Evolutionary conservation across 306 rosid species (phyloP).

Genomic region (Lathyrus aphaca): DNA sequence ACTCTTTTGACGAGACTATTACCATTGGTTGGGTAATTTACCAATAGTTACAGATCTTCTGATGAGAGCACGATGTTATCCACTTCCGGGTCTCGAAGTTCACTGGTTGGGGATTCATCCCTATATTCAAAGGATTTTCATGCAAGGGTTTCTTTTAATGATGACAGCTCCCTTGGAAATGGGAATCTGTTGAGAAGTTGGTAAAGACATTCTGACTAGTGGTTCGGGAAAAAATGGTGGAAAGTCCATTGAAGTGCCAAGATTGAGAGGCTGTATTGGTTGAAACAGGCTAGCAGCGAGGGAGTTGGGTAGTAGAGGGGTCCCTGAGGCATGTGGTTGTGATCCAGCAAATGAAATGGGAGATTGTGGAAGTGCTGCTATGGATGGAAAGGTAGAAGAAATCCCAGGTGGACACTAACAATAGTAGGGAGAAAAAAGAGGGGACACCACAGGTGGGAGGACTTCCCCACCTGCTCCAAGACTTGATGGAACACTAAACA

Average conservation of each 20-base stretch:
- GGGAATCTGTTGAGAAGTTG: constrained; percentile 80
- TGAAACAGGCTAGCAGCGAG: constrained; percentile 62
- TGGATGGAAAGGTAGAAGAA: constrained; percentile 51
- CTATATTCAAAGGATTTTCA: no score
- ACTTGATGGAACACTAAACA: constrained; percentile 51
- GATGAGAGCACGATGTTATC: no score
- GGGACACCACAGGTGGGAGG: constrained; percentile 53
- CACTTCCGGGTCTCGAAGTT: no score
- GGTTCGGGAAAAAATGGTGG: constrained; percentile 85
- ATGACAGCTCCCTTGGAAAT: no score
- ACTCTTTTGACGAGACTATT: no score
- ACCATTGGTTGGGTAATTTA: no score
- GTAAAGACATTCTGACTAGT: constrained; percentile 62
- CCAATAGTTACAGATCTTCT: no score
- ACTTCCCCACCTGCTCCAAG: constrained; percentile 50
- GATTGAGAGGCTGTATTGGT: constrained; percentile 47
- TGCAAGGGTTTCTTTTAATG: no score
- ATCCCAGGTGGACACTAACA: constrained; percentile 88
- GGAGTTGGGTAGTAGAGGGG: constrained; percentile 64
- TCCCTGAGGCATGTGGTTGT: constrained; percentile 60
- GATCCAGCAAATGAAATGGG: constrained; percentile 40
- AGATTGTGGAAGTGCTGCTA: constrained; percentile 51
- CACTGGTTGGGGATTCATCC: no score
- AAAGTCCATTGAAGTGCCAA: constrained; percentile 57
- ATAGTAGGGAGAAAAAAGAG: constrained; percentile 83